phyloP scores from a whole-genome alignment of 306 rosid species.

The Quercus cerris region DNA sequence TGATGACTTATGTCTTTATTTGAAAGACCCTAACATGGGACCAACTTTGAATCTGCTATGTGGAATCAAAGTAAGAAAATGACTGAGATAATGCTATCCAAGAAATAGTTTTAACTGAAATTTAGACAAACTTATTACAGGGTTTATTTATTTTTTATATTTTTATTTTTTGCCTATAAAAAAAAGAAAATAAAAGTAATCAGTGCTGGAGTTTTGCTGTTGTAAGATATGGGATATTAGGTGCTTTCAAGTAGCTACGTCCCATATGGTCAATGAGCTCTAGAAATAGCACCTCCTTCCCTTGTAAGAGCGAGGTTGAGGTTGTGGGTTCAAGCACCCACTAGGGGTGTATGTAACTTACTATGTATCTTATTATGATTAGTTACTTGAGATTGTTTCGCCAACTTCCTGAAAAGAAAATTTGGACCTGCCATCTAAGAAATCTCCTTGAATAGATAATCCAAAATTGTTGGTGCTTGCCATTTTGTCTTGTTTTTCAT shows the following conservation, averaged over 20 bases:
- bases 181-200: not conserved
- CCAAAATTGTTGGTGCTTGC: not conserved
- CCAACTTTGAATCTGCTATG: not conserved
- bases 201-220: not conserved
- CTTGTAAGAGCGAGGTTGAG: too few species aligned
- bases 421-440: not conserved
- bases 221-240: not conserved
- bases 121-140: not conserved
- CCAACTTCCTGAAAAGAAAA: slow-evolving; percentile 2
- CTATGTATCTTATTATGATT: too few species aligned
- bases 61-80: not conserved
- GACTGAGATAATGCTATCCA: too few species aligned
- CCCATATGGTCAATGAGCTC: not conserved
- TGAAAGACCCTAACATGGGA: not conserved
- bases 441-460: slow-evolving; percentile 1
- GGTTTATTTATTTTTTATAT: not conserved
- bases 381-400: not conserved
- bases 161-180: too few species aligned
- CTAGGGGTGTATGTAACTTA: too few species aligned
- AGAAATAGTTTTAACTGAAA: not conserved
- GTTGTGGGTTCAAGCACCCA: too few species aligned
- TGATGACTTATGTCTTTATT: not conserved
- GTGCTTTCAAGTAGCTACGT: not conserved
- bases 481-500: slow-evolving; percentile 12
- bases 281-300: too few species aligned